Conservation (phyloP, 2,329 filamentous ascomycete species). For the Simplicillium sp. region DNA sequence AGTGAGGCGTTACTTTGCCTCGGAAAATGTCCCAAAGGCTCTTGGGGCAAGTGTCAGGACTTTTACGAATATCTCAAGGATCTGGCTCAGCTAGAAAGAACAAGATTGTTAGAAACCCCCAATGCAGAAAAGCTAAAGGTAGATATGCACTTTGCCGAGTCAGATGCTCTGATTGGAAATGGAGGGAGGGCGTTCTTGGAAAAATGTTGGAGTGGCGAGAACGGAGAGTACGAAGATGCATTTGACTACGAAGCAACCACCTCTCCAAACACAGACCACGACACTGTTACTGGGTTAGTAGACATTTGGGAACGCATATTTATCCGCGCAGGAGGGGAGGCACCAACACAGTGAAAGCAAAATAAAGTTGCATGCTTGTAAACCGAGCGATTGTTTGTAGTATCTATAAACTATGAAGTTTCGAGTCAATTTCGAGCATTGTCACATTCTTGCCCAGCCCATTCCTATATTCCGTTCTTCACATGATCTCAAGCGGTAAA, state of each 20-base stretch:
- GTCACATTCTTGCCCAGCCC: too few species aligned
- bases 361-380: too few species aligned
- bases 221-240: not conserved
- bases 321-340: too few species aligned
- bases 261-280: not conserved
- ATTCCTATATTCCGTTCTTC: too few species aligned
- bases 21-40: not conserved
- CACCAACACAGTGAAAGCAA: too few species aligned
- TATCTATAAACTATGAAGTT: too few species aligned
- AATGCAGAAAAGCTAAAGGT: not conserved
- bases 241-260: not conserved
- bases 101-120: not conserved
- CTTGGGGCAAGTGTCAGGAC: not conserved
- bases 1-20: not conserved
- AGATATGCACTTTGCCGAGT: not conserved
- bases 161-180: not conserved
- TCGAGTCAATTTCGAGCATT: too few species aligned
- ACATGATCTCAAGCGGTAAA: too few species aligned
- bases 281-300: not conserved
- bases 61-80: not conserved
- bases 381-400: too few species aligned
- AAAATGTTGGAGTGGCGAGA: not conserved
- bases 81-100: not conserved
- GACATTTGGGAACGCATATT: too few species aligned
- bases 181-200: not conserved